phyloP scores from a whole-genome alignment of 31 red algal genomes.

The Asparagopsis taxiformis region DNA sequence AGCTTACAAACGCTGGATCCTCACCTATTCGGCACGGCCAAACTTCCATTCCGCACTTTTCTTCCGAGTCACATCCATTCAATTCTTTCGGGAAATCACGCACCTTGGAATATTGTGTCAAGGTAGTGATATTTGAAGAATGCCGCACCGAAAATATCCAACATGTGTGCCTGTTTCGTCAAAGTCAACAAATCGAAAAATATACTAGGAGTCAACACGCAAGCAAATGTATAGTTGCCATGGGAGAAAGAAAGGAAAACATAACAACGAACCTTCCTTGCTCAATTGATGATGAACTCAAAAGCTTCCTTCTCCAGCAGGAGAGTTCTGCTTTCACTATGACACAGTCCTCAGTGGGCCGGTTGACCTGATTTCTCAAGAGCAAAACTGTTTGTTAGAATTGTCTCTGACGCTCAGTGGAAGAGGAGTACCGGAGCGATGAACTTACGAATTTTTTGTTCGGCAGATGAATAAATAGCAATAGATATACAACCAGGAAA shows the following conservation, averaged over 20 bases:
- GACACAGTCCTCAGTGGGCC: conserved; percentile 25
- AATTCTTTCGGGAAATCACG: conserved; percentile 46
- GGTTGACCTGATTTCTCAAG: conserved; percentile 14
- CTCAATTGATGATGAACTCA: conserved; percentile 31
- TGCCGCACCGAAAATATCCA: conserved; percentile 57
- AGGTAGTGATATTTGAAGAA: conserved; percentile 19
- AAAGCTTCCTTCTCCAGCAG: conserved; percentile 43
- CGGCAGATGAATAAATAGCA: conserved; percentile 40
- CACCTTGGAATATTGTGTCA: conserved; percentile 24
- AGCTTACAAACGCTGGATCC: conserved; percentile 14
- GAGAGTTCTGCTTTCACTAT: conserved; percentile 45
- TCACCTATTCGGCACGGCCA: conserved; percentile 40
- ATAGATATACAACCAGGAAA: conserved; percentile 4
- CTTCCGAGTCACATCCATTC: conserved; percentile 29
- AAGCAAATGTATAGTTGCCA: too few relatives aligned
- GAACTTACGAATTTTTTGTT: conserved; percentile 53
- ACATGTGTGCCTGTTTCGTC: conserved; percentile 43
- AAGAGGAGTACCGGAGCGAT: not conserved
- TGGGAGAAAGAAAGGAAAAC: too few relatives aligned
- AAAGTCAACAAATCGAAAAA: too few relatives aligned
- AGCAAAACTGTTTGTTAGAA: not conserved
- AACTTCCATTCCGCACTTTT: conserved; percentile 42
- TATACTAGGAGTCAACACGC: too few relatives aligned
- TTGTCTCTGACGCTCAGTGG: not conserved
- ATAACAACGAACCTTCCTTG: conserved; percentile 30